phyloP scores from a whole-genome alignment of 2,329 filamentous ascomycete species.

The Cytospora paraplurivora region DNA sequence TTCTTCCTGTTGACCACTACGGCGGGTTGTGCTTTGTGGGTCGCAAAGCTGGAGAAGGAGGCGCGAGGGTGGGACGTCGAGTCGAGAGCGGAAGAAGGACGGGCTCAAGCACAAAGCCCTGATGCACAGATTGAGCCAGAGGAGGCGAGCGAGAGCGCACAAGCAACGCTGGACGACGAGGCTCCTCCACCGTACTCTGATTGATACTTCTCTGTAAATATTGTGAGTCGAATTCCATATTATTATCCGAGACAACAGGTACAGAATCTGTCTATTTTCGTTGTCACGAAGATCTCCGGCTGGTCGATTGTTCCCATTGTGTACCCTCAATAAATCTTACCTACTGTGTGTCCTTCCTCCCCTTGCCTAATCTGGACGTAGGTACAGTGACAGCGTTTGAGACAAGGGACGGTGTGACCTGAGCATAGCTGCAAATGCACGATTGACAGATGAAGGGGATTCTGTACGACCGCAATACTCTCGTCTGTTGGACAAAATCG shows the following conservation, averaged over 20 bases:
- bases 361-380: neutral
- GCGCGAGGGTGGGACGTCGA: constrained; percentile 33
- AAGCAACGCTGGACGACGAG: constrained; percentile 33
- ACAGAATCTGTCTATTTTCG: constrained; percentile 3
- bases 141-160: constrained; percentile 22
- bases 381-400: constrained; percentile 2
- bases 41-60: constrained; percentile 71
- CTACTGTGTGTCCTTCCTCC: neutral
- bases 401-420: constrained; percentile 22
- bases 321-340: neutral
- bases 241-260: constrained; percentile 28
- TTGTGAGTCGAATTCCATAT: constrained; percentile 14
- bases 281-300: constrained; percentile 5
- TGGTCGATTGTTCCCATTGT: neutral
- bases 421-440: constrained; percentile 5
- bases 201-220: constrained; percentile 39
- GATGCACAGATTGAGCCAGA: constrained; percentile 8
- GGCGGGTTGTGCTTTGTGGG: constrained; percentile 84
- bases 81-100: constrained; percentile 29
- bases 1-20: constrained; percentile 90
- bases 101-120: constrained; percentile 18
- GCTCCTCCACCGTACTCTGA: constrained; percentile 44
- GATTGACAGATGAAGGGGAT: constrained; percentile 20
- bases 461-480: constrained; percentile 6
- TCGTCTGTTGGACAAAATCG: neutral